phyloP scores from a whole-genome alignment of 345 rosid genomes.

The Bruguiera gymnorhiza region DNA sequence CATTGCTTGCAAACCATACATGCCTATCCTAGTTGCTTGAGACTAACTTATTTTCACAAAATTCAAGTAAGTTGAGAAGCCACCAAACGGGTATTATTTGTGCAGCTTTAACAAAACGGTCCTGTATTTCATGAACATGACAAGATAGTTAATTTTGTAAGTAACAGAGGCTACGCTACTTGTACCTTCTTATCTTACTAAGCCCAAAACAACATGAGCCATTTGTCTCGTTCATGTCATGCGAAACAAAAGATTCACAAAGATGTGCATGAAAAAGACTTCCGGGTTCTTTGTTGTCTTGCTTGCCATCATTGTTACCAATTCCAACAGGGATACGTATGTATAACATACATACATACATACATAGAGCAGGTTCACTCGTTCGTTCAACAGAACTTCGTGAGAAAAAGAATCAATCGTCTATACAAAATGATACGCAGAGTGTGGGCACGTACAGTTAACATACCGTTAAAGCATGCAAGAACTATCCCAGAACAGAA shows the following conservation, averaged over 20 bases:
- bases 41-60: too few species aligned
- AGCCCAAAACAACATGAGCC: neutral
- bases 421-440: too few species aligned
- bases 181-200: neutral
- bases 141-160: too few species aligned
- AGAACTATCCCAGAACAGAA: too few species aligned
- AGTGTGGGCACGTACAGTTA: too few species aligned
- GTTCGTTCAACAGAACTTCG: neutral
- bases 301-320: neutral
- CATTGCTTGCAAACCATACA: neutral
- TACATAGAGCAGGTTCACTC: neutral
- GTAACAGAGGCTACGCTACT: too few species aligned
- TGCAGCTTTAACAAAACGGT: too few species aligned
- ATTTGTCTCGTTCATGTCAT: neutral
- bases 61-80: too few species aligned
- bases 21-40: neutral
- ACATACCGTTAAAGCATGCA: too few species aligned
- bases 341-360: neutral
- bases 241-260: neutral
- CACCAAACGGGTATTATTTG: too few species aligned
- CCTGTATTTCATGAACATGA: too few species aligned
- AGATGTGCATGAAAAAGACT: neutral
- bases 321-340: neutral
- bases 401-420: too few species aligned
- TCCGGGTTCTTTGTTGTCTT: neutral